Percentiles rank a stretch among this genome's conserved stretches.
phyloP scores from a whole-genome alignment of 1,284 basidiomycete genomes.

The Austroboletus rostrupii region DNA sequence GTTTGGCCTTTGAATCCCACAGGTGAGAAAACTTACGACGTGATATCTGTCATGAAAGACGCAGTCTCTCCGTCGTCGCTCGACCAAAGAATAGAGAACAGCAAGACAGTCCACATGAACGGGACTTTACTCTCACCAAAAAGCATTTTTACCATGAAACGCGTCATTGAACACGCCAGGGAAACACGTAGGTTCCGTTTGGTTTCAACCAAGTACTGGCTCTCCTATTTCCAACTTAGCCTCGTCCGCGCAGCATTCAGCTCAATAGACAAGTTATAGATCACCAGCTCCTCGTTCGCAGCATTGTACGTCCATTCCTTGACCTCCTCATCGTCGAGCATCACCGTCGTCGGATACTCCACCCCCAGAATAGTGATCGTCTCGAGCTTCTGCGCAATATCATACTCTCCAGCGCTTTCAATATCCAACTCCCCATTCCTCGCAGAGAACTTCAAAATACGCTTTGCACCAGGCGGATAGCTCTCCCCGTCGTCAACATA shows the following conservation, averaged over 20 bases:
- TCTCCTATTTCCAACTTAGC: conserved; percentile 23
- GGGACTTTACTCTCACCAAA: too few species aligned
- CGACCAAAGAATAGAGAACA: too few species aligned
- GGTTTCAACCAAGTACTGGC: background rate
- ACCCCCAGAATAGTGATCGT: conserved; percentile 50
- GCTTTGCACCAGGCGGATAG: conserved; percentile 47
- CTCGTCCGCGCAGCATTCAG: conserved; percentile 1
- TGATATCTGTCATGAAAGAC: too few species aligned
- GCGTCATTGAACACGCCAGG: background rate
- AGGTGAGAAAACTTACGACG: too few species aligned
- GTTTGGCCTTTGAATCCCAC: too few species aligned
- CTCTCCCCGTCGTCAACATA: conserved; percentile 58
- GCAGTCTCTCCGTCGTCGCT: too few species aligned
- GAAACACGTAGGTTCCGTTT: background rate
- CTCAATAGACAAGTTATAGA: conserved; percentile 17
- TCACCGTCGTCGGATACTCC: conserved; percentile 33
- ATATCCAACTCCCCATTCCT: conserved; percentile 33
- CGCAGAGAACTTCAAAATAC: conserved; percentile 40
- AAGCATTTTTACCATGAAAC: background rate
- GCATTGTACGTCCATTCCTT: conserved; percentile 34
- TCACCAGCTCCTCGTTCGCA: conserved; percentile 32
- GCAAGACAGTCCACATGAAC: too few species aligned
- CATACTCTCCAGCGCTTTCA: conserved; percentile 39
- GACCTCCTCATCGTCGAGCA: conserved; percentile 26
- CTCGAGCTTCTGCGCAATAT: conserved; percentile 39